These are phyloP conservation scores for Hsuehochloa calcarea DNA, from an alignment of 176 grass and related monocot genomes.

Conservation along the genomic window DNA sequence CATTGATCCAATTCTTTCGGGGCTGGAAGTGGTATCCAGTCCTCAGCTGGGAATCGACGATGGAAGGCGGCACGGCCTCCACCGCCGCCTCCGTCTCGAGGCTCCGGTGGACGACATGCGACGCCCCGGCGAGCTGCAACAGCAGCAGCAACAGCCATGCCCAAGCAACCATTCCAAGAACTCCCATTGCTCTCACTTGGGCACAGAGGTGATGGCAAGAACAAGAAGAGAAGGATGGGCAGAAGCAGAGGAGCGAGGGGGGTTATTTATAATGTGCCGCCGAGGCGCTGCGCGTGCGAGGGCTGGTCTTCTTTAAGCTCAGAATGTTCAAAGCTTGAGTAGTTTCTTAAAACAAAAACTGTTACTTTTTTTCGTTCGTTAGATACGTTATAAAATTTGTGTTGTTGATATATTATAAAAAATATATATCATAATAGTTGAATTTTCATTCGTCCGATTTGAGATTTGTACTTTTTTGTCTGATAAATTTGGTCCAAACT, in stretches of 20 bases:
- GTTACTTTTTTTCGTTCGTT: neutral
- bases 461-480: no score
- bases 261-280: slow-evolving; percentile 39
- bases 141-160: slow-evolving; percentile 29
- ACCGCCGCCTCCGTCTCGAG: neutral
- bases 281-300: neutral
- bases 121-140: slow-evolving; percentile 42
- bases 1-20: slow-evolving; percentile 74
- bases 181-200: slow-evolving; percentile 24
- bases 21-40: slow-evolving; percentile 72
- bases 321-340: neutral
- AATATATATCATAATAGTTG: no score
- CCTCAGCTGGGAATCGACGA: slow-evolving; percentile 34
- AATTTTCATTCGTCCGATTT: no score
- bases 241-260: slow-evolving; percentile 20
- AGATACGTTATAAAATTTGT: no score
- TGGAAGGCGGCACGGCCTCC: slow-evolving; percentile 39
- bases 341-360: neutral
- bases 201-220: neutral
- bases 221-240: neutral
- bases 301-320: neutral
- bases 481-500: no score
- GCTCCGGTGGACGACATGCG: slow-evolving; percentile 42
- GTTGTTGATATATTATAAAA: no score
- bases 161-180: slow-evolving; percentile 10